A percentile compares a stretch with the other conserved stretches of the same genome.
These are phyloP conservation scores for Rhizophora mangle DNA, from an alignment of 345 rosid genomes.

Conservation along the genomic window DNA sequence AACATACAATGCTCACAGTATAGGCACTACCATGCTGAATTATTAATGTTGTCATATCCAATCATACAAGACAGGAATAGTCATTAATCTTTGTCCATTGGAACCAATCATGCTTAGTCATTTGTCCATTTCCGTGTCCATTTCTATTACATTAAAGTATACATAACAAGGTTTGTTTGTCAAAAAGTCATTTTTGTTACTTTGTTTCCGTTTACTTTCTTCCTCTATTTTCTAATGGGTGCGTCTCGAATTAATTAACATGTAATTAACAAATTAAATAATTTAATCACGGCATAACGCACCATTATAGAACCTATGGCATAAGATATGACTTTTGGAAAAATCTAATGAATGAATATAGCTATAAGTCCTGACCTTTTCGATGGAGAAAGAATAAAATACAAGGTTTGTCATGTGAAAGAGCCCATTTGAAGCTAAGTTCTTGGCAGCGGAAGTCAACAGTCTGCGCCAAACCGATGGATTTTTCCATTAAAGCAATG, in stretches of 20 bases:
- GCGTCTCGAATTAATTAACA: background rate
- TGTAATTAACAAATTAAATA: background rate
- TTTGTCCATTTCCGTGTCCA: background rate
- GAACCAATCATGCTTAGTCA: background rate
- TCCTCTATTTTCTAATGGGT: background rate
- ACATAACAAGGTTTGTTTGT: background rate
- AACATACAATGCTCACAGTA: background rate
- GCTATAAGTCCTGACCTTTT: background rate
- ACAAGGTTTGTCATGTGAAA: too few relatives aligned
- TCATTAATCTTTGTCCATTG: background rate
- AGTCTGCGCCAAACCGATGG: background rate
- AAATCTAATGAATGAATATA: background rate
- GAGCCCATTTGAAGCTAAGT: too few relatives aligned
- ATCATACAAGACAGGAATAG: background rate
- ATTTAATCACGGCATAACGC: background rate
- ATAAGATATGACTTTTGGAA: background rate
- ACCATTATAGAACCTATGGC: background rate
- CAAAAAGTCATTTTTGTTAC: background rate
- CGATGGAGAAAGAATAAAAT: background rate
- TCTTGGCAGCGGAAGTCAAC: background rate
- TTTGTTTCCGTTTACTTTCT: background rate
- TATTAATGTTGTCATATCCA: conserved; percentile 6
- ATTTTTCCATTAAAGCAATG: background rate
- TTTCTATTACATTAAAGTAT: background rate
- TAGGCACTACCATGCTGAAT: background rate